A percentile compares a stretch with the other conserved stretches of the same genome.
These are phyloP conservation scores for Chlorociboria aeruginascens DNA, from an alignment of 495 filamentous ascomycete species.

Conservation along the genomic window DNA sequence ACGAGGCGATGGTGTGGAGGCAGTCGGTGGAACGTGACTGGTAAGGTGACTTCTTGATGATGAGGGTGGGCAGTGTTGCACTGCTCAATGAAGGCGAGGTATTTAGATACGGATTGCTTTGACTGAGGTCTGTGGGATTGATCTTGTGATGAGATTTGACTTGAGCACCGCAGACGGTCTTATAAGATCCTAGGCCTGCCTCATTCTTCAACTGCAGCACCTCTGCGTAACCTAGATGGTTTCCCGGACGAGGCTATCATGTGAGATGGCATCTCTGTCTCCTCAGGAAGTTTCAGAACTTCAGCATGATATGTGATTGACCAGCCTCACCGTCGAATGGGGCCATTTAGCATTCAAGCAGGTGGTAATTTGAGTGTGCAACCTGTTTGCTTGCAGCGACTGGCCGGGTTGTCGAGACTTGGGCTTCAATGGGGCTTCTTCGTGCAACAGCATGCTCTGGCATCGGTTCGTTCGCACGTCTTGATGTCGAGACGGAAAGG, in stretches of 20 bases:
- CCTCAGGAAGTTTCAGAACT: background rate
- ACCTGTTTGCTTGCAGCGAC: constrained; percentile 14
- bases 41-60: too few species aligned
- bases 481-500: background rate
- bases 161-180: background rate
- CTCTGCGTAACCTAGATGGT: too few species aligned
- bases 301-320: constrained; percentile 7
- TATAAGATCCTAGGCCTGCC: constrained; percentile 1
- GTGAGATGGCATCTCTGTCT: constrained; percentile 3
- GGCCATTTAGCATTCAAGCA: background rate
- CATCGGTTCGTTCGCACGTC: constrained; percentile 12
- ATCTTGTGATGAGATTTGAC: too few species aligned
- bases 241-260: background rate
- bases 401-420: constrained; percentile 6
- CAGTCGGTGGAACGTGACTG: too few species aligned
- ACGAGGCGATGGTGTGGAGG: too few species aligned
- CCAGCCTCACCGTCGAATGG: background rate
- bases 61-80: too few species aligned
- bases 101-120: too few species aligned
- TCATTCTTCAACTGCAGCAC: background rate
- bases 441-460: constrained; percentile 7
- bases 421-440: constrained; percentile 8
- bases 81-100: too few species aligned
- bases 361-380: background rate
- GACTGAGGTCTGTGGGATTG: too few species aligned